Evolutionary conservation across 495 filamentous ascomycete genomes (phyloP).

Genomic region (Trichocladium antarcticum): DNA sequence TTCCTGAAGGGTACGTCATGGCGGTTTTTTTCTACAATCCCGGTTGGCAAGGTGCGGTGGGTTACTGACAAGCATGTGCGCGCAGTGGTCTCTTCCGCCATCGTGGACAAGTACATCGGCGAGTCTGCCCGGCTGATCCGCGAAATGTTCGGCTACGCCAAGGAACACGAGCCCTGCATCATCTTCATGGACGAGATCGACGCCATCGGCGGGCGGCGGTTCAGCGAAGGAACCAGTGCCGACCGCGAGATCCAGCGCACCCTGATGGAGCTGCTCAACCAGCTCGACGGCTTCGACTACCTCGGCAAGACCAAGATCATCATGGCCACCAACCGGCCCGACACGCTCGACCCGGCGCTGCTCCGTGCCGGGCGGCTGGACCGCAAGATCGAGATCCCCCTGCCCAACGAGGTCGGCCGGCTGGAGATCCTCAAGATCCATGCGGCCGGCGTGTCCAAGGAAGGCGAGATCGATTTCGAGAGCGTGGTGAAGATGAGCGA

Average conservation of each 20-base stretch:
- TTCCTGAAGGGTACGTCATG: constrained; percentile 75
- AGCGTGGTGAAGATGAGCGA: constrained; percentile 99
- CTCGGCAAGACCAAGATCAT: constrained; percentile 99
- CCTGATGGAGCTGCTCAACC: constrained; percentile 97
- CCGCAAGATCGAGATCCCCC: constrained; percentile 95
- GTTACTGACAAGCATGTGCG: not conserved
- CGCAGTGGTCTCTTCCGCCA: constrained; percentile 94
- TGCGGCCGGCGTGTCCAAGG: constrained; percentile 68
- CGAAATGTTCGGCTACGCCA: constrained; percentile 99
- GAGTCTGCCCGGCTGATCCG: constrained; percentile 95
- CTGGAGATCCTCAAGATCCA: constrained; percentile 99
- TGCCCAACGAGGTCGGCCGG: constrained; percentile 97
- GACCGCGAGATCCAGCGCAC: constrained; percentile 99
- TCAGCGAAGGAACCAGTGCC: constrained; percentile 96
- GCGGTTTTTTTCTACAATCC: not conserved
- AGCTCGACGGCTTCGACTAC: constrained; percentile 98
- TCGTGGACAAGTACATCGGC: constrained; percentile 99
- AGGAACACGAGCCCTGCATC: constrained; percentile 98
- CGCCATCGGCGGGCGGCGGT: constrained; percentile 92
- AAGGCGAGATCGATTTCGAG: constrained; percentile 98
- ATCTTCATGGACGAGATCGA: constrained; percentile 99
- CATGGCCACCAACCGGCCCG: constrained; percentile 98
- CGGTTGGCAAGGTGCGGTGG: not conserved
- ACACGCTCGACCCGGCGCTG: constrained; percentile 92
- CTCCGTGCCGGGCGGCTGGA: constrained; percentile 90